Evolutionary conservation across 2,329 filamentous ascomycete genomes (phyloP).

Genomic region (Colletotrichum spaethianum): DNA sequence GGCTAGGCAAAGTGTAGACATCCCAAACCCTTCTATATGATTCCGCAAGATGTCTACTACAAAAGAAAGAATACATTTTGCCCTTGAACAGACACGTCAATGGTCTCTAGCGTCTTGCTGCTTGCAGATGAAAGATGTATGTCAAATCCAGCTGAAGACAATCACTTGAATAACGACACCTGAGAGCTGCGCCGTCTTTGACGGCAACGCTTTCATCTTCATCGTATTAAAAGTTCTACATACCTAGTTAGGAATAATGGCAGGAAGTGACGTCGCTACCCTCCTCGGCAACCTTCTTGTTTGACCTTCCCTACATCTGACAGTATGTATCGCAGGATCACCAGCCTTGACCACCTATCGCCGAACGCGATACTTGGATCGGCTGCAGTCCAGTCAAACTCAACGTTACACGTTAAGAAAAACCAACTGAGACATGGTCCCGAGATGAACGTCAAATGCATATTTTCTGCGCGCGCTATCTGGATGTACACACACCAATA

Average conservation of each 20-base stretch:
- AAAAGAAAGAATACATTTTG: not conserved
- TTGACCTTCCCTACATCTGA: too few species aligned
- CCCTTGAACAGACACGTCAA: not conserved
- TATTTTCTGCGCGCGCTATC: not conserved
- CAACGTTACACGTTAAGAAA: not conserved
- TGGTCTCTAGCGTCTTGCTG: not conserved
- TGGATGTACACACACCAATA: constrained; percentile 9
- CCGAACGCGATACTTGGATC: not conserved
- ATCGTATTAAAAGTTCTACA: not conserved
- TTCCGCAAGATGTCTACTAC: too few species aligned
- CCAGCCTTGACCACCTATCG: not conserved
- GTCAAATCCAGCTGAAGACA: not conserved
- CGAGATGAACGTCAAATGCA: not conserved
- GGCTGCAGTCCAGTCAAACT: not conserved
- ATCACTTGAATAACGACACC: not conserved
- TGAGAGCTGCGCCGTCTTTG: not conserved
- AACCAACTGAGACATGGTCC: constrained; percentile 19
- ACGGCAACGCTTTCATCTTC: not conserved
- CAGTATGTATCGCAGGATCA: not conserved
- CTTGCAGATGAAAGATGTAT: not conserved
- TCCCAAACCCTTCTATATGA: not conserved
- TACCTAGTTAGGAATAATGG: not conserved
- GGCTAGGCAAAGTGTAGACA: not conserved
- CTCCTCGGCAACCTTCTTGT: not conserved
- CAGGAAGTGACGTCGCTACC: not conserved